Evolutionary conservation across 257 asterid species (phyloP), one percentile per base, ranked within the genome.

Genomic region (Cordia subcordata): DNA sequence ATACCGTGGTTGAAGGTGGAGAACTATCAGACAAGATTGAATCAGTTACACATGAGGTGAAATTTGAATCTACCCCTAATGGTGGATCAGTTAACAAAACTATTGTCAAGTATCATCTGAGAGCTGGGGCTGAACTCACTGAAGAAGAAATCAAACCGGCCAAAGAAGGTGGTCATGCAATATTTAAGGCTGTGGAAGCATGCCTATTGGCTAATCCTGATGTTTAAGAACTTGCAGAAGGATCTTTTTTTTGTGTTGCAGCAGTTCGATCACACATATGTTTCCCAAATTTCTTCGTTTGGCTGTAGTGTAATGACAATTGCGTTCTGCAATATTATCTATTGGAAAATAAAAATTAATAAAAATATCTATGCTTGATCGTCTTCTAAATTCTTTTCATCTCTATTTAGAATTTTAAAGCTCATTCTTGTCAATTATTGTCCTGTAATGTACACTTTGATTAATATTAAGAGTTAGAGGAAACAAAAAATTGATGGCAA

Each of bases 1-100:
- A 76, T 55, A 71, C 78, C 5, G 51, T 72, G 70, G 42, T 76
- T 13, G 81, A 64, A 64, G 75, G 81, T 6, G 75, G 66, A 20
- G 60, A 65, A 22, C 47, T 76, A 44, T 19, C 58, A 0, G 72
- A 72, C 51, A 68, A 68, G 47, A 63, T 76, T 32, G 65, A 71
- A 11, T 71, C 71, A 38, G 52, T 72, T 21, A 64, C 72, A 13
- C 63, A 71, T 19, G 60, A 61, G 40, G 19, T 68, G 17, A 64
- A 68, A 27, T 61, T 71, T 18, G 72, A 71, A 56, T 21, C 51
- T 8, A 11, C 64, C 21, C 49, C 67, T 12, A 63, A 57, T n/a
- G 81, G 75, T n/a, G 75, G 78, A 10, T 68, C 64, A 13, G 62
- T 53, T 69, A 65, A 56, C n/a, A 72, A 75, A 6, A 68, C 63